Evolutionary conservation across 768 basidiomycete species (phyloP), one percentile per base, ranked within the genome.

Genomic region (Calvatia gigantea): DNA sequence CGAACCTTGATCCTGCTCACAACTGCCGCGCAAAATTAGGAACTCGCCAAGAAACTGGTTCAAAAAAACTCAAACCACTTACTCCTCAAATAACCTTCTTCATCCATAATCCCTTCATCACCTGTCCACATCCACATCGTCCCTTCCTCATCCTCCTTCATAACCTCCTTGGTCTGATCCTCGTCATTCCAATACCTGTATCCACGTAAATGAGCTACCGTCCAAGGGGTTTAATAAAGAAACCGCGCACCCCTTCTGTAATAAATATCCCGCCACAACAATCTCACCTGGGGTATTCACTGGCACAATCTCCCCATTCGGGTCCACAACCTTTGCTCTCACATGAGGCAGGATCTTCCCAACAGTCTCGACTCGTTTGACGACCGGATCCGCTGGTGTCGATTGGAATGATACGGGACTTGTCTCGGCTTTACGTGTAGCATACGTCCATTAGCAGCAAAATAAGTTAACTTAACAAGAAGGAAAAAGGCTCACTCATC

Each of bases 371-470:
- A 89, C 84, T 2, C 90, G 85, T 64, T 89, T 89, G 46, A 77
- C 70, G 23, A 93, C 67, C 0, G 87, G 79, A 64, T 93, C 91
- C 1, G 71, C 75, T 0, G 84, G 78, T 2, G 79, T 83, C 0
- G 89, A 85, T 69, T 93, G 91, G 72, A 93, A 93, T 0, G 91
- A 86, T 0, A 92, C 90, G 0, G 91, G 91, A 59, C 90, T 87
- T 6, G 88, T 90, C 67, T 90, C 89, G 44, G 89, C 89, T 91
- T 25, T 9, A 57, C 49, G 49, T n/a, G n/a, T n/a, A n/a, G n/a
- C n/a, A n/a, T n/a, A n/a, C n/a, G n/a, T n/a, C n/a, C n/a, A n/a
- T n/a, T n/a, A n/a, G n/a, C n/a, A n/a, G n/a, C n/a, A 60, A 27
- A 49, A 42, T 29, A n/a, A 19, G 21, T 17, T n/a, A 8, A 32